Percentiles rank a stretch among this genome's conserved stretches.
Evolutionary conservation across 257 asterid species (phyloP).

Genomic region (Linderniella brevidens): DNA sequence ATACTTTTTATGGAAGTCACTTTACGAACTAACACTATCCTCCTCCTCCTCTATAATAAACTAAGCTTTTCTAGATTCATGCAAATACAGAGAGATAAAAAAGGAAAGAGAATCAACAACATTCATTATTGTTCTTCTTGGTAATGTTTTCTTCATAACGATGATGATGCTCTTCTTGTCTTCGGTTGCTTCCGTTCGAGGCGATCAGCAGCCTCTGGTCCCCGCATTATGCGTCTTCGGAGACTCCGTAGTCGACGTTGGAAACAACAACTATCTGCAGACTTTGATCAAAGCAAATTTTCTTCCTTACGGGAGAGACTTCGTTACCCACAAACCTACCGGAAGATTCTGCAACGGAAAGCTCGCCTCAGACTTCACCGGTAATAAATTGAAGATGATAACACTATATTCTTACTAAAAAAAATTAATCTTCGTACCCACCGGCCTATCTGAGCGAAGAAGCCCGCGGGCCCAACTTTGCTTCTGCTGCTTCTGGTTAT

Average conservation of each 20-base stretch:
- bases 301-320: conserved; percentile 77
- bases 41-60: too few species aligned
- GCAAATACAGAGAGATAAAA: too few species aligned
- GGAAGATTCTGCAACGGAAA: conserved; percentile 91
- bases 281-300: conserved; percentile 3
- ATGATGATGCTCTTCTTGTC: too few species aligned
- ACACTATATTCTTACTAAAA: too few species aligned
- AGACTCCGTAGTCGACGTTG: conserved; percentile 4
- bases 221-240: conserved; percentile 3
- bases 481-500: conserved; percentile 90
- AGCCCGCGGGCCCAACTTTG: conserved; percentile 43
- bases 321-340: conserved; percentile 44
- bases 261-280: conserved; percentile 3
- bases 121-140: too few species aligned
- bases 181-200: too few species aligned
- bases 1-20: too few species aligned
- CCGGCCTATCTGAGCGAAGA: conserved; percentile 66
- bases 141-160: too few species aligned
- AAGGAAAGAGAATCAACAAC: too few species aligned
- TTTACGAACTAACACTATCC: too few species aligned
- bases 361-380: conserved; percentile 75
- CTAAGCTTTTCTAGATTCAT: too few species aligned
- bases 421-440: conserved; percentile 28
- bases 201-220: neutral
- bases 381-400: conserved; percentile 23